These are phyloP conservation scores for Picochlorum sp. DNA, from an alignment of 139 green algal genomes.

Conservation along the genomic window DNA sequence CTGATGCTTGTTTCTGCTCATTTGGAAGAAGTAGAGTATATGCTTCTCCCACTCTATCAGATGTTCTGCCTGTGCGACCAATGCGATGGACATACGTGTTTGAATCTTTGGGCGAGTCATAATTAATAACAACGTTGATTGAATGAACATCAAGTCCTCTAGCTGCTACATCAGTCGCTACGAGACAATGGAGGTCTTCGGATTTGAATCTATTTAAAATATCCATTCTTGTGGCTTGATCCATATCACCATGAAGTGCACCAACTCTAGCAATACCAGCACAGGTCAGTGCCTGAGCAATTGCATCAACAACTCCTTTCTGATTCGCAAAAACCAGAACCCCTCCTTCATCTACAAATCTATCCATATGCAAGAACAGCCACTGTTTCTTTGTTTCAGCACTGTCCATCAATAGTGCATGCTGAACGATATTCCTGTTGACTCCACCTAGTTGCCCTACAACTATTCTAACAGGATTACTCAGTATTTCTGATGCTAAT, in stretches of 20 bases:
- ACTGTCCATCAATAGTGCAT: conserved; percentile 33
- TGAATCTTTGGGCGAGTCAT: conserved; percentile 67
- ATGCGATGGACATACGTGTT: conserved; percentile 88
- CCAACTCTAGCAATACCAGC: conserved; percentile 29
- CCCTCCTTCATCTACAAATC: conserved; percentile 75
- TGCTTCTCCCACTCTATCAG: conserved; percentile 82
- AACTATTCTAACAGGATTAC: conserved; percentile 61
- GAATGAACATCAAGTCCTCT: conserved; percentile 70
- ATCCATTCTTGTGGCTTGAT: conserved; percentile 62
- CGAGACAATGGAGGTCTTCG: conserved; percentile 19
- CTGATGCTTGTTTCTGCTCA: conserved; percentile 33
- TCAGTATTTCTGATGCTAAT: conserved; percentile 64
- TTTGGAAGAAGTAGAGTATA: conserved; percentile 66
- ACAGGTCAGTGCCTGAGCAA: conserved; percentile 38
- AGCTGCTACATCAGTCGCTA: conserved; percentile 72
- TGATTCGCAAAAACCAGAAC: conserved; percentile 84
- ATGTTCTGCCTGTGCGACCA: conserved; percentile 85
- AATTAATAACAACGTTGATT: conserved; percentile 82
- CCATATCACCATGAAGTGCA: conserved; percentile 84
- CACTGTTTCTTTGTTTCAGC: conserved; percentile 63
- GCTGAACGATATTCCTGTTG: conserved; percentile 64
- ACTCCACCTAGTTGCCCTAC: conserved; percentile 43
- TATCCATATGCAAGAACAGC: conserved; percentile 48
- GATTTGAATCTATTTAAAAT: conserved; percentile 51
- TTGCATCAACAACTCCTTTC: conserved; percentile 64